A percentile compares a stretch with the other conserved stretches of the same genome.
These are phyloP conservation scores for Cyanidiococcus yangmingshanensis DNA, from an alignment of 23 red algal genomes.

Conservation along the genomic window DNA sequence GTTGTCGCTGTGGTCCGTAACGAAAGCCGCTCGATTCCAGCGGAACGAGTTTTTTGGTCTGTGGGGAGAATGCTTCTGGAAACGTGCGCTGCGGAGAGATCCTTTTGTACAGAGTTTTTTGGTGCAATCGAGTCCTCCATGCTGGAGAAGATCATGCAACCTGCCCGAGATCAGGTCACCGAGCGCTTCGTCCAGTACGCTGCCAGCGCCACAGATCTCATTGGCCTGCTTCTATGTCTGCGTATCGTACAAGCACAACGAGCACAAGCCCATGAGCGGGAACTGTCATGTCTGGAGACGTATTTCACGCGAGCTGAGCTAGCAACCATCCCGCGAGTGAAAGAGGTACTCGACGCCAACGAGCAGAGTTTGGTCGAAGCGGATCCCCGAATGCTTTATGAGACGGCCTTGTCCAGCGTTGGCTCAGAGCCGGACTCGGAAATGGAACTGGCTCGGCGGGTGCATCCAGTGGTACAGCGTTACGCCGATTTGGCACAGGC, in stretches of 20 bases:
- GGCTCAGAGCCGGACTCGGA: not conserved
- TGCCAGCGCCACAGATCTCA: constrained; percentile 40
- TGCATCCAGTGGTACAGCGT: not conserved
- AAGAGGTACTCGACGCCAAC: not conserved
- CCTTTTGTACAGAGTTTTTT: constrained; percentile 57
- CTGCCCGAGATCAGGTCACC: constrained; percentile 38
- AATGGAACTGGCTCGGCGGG: not conserved
- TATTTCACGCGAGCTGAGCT: constrained; percentile 4
- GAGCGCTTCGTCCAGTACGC: constrained; percentile 46
- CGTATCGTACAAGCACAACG: not conserved
- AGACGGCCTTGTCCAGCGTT: not conserved
- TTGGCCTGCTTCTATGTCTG: constrained; percentile 52
- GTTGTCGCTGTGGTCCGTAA: constrained; percentile 61
- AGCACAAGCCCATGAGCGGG: not conserved
- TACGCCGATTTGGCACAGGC: not conserved
- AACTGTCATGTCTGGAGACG: not conserved
- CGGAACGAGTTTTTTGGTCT: constrained; percentile 84
- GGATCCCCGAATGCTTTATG: not conserved
- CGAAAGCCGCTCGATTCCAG: constrained; percentile 47
- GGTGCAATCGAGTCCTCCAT: constrained; percentile 36
- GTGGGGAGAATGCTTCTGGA: constrained; percentile 78
- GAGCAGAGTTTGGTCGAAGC: not conserved
- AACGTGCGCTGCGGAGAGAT: constrained; percentile 62
- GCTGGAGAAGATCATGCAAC: constrained; percentile 42
- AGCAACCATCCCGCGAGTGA: not conserved